A percentile compares a stretch with the other conserved stretches of the same genome.
These are phyloP conservation scores for Takashimella koratensis DNA, from an alignment of 1,284 basidiomycete genomes.

Conservation along the genomic window DNA sequence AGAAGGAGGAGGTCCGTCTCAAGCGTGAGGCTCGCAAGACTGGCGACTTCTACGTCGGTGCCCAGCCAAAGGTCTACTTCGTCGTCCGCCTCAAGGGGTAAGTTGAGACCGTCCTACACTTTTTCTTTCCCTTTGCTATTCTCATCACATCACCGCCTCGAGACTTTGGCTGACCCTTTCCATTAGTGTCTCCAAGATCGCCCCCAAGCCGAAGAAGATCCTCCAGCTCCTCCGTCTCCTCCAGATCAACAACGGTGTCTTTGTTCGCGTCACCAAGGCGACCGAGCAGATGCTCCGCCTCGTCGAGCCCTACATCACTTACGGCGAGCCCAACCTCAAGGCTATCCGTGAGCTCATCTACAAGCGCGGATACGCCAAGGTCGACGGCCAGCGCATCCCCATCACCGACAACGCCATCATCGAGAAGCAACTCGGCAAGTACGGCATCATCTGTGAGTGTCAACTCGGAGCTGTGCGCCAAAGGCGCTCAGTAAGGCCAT, in stretches of 20 bases:
- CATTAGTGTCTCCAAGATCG: conserved; percentile 95
- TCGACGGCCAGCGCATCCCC: conserved; percentile 95
- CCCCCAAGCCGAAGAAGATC: conserved; percentile 98
- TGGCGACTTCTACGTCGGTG: conserved; percentile 96
- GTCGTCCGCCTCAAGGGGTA: conserved; percentile 94
- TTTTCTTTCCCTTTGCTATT: neutral
- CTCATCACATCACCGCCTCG: neutral
- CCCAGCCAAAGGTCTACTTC: conserved; percentile 96
- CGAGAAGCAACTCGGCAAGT: conserved; percentile 87
- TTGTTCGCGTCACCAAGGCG: conserved; percentile 94
- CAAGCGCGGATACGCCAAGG: conserved; percentile 99
- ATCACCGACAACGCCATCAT: conserved; percentile 92
- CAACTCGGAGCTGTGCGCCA: too few species aligned
- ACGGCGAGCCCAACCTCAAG: conserved; percentile 90
- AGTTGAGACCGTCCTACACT: too few species aligned
- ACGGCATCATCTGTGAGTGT: conserved; percentile 79
- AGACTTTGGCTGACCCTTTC: conserved; percentile 2
- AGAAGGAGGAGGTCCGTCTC: conserved; percentile 95
- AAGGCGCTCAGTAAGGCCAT: neutral
- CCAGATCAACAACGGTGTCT: conserved; percentile 99
- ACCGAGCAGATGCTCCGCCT: conserved; percentile 98
- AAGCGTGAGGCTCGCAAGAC: conserved; percentile 88
- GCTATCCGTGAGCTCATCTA: conserved; percentile 96
- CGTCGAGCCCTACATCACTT: conserved; percentile 95
- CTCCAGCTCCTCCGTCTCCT: conserved; percentile 96